Evolutionary conservation across 2,329 filamentous ascomycete genomes (phyloP).

Genomic region (Xylariomycetidae sp.): DNA sequence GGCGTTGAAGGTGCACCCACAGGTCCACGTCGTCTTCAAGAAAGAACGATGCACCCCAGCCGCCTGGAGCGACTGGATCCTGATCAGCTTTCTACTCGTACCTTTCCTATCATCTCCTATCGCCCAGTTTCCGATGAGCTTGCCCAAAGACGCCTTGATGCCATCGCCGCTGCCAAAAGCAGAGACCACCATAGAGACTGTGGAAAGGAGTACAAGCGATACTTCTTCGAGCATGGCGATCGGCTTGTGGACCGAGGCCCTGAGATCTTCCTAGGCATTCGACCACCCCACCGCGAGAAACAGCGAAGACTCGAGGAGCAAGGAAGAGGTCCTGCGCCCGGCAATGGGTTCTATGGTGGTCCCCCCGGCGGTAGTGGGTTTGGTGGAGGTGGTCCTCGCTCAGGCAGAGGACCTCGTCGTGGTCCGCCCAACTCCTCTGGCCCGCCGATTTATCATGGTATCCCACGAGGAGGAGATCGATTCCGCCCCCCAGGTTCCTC

Average conservation of each 20-base stretch:
- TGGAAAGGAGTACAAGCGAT: constrained; percentile 58
- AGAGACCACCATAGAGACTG: constrained; percentile 35
- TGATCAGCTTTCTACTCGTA: constrained; percentile 31
- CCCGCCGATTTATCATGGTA: constrained; percentile 23
- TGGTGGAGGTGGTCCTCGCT: constrained; percentile 17
- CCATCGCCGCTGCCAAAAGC: constrained; percentile 45
- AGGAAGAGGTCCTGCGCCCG: constrained; percentile 10
- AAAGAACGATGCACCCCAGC: constrained; percentile 10
- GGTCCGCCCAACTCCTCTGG: too few species aligned
- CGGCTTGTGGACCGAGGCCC: constrained; percentile 67
- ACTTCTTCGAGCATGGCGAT: constrained; percentile 68
- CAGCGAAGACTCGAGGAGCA: constrained; percentile 35
- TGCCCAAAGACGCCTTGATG: constrained; percentile 59
- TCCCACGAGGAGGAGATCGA: constrained; percentile 28
- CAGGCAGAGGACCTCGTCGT: constrained; percentile 22
- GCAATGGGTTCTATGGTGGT: constrained; percentile 4
- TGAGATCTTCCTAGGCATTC: constrained; percentile 63
- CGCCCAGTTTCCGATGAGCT: constrained; percentile 60
- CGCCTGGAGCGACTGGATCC: constrained; percentile 17
- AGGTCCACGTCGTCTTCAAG: constrained; percentile 35
- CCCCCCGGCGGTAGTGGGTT: constrained; percentile 13
- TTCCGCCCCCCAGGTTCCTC: constrained; percentile 22
- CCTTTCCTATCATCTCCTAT: constrained; percentile 39
- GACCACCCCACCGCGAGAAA: constrained; percentile 52
- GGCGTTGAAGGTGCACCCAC: constrained; percentile 30